phyloP scores from a whole-genome alignment of 306 rosid genomes.

The Herpetospermum pedunculosum region DNA sequence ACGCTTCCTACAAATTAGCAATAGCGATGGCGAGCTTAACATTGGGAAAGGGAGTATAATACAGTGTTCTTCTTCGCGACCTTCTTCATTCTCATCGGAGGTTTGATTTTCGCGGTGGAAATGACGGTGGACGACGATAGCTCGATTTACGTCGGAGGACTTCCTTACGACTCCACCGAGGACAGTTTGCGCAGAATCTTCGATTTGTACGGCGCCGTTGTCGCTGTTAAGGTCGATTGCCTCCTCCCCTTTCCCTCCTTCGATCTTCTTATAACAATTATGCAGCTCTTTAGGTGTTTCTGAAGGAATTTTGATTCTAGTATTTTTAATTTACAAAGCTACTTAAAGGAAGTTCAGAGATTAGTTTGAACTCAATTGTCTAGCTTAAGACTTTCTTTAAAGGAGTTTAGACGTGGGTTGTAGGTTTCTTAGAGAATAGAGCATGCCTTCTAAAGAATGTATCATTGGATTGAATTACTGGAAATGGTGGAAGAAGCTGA shows the following conservation, averaged over 20 bases:
- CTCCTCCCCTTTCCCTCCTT: not conserved
- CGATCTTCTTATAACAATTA: not conserved
- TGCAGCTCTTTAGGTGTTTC: not conserved
- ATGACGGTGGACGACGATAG: slow-evolving; percentile 85
- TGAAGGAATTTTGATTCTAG: not conserved
- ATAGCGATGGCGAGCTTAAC: not conserved
- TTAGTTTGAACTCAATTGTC: not conserved
- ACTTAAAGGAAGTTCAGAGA: not conserved
- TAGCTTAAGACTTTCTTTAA: not conserved
- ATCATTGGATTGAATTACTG: not conserved
- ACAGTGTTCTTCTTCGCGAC: not conserved
- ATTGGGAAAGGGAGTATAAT: not conserved
- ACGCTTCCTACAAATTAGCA: not conserved
- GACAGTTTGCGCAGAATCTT: slow-evolving; percentile 53
- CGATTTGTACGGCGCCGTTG: slow-evolving; percentile 65
- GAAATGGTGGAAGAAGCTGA: not conserved
- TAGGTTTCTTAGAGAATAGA: not conserved
- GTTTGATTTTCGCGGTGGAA: not conserved
- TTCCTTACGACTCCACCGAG: slow-evolving; percentile 71
- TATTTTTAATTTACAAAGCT: not conserved
- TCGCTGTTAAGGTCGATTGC: slow-evolving; percentile 62
- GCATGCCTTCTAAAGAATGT: not conserved
- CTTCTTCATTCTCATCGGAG: not conserved
- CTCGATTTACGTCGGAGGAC: slow-evolving; percentile 80
- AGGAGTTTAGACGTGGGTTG: not conserved